Conservation (phyloP, 164 flowering plant species). For the Taxillus chinensis region DNA sequence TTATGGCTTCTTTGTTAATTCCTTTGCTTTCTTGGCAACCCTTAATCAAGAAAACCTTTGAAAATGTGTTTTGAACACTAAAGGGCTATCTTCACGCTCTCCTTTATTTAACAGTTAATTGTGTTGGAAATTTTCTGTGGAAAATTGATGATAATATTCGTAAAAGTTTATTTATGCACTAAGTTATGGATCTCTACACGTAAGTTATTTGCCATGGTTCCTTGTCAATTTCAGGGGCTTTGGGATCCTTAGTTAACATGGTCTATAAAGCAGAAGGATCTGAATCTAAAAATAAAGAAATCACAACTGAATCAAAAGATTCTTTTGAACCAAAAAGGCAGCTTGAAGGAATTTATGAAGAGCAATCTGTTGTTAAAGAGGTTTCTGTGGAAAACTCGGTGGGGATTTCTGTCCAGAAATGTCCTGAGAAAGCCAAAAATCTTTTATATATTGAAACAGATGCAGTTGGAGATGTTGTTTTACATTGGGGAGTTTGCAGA, state of each 20-base stretch:
- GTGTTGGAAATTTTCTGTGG: too few species aligned
- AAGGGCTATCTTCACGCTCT: too few species aligned
- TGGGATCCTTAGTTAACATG: conserved; percentile 45
- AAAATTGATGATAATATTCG: too few species aligned
- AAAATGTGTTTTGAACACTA: too few species aligned
- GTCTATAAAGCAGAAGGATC: conserved; percentile 34
- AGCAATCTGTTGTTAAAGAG: conserved; percentile 48
- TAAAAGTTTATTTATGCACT: too few species aligned
- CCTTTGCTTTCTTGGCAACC: too few species aligned
- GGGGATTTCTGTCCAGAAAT: conserved; percentile 46
- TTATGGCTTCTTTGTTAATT: too few species aligned
- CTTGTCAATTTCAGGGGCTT: conserved; percentile 33
- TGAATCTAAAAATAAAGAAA: conserved; percentile 21
- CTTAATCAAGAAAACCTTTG: too few species aligned
- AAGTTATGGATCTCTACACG: too few species aligned
- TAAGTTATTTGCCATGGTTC: neutral
- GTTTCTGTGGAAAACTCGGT: conserved; percentile 31
- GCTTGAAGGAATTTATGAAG: conserved; percentile 69
- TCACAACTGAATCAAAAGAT: conserved; percentile 20
- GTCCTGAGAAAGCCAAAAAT: conserved; percentile 41
- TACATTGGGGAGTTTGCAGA: conserved; percentile 94
- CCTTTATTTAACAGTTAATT: too few species aligned
- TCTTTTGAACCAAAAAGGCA: conserved; percentile 19
- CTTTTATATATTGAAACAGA: conserved; percentile 67
- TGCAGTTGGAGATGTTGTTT: conserved; percentile 66